Evolutionary conservation across 2,329 filamentous ascomycete genomes (phyloP), one percentile per base, ranked within the genome.

Genomic region (Penicillium sp.): DNA sequence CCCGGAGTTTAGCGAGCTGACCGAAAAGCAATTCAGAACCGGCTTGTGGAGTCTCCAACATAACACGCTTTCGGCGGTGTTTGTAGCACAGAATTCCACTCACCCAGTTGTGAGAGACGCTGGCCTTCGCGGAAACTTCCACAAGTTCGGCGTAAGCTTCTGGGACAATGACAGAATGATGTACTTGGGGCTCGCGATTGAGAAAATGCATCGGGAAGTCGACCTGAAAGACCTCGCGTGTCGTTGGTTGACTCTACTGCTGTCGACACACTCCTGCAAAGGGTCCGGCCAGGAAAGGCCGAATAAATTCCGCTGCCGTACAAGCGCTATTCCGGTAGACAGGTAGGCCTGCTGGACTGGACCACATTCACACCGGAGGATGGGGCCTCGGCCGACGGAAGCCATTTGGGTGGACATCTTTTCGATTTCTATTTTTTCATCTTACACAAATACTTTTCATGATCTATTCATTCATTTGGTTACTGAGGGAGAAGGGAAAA

Each of bases 101-200:
- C 49, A 51, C 2, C 23, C 49, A 12, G 25, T 27, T 2, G 13
- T 51, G 3, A 12, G 5, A 15, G 17, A 5, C 7, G 25, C 49
- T 5, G 49, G 37, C 8, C n/a, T 35, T 9, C 33, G 31, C 1
- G 35, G 49, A 8, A 15, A 40, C 2, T 51, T 42, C 8, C 13
- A n/a, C 1, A 31, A 29, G 13, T 51, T 42, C 4, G 49, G 49
- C 1, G 37, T 51, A 1, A 15, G 25, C 19, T 51, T 51, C n/a
- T 51, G 37, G 37, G 25, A 51, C 1, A 5, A 13, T 1, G 1
- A n/a, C 1, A 33, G 13, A 25, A 42, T 43, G 50, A 2, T 19
- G 0, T 0, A 0, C 0, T 25, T 52, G 8, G 38, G 38, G 9
- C 21, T 52, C 2, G 12, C n/a, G 3, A 15, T 12, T 10, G 5